Evolutionary conservation across 2,329 filamentous ascomycete genomes (phyloP), one percentile per base, ranked within the genome.

Genomic region (Fusarium haematococcum): DNA sequence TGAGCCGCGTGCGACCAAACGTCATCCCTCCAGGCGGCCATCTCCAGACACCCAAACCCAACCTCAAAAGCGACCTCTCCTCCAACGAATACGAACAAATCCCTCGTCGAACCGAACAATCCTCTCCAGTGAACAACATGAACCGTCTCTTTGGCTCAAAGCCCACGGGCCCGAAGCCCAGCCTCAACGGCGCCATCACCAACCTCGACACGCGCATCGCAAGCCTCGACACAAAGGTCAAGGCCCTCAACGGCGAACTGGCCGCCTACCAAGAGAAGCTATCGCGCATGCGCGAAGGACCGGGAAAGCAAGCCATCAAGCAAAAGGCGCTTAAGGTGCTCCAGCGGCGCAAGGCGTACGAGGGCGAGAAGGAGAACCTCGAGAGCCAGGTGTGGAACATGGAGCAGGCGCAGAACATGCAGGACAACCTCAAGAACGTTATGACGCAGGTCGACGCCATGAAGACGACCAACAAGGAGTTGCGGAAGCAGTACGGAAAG

Each of bases 401-500:
- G 95, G 95, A 98, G 86, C 95, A 98, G 85, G 95, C 96, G 4
- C 93, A 94, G 82, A 97, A 95, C 89, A 98, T 98, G 96, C 95
- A 97, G 86, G 96, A 98, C 85, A 98, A 98, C 81, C 90, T 99
- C 63, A 97, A 97, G 84, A 98, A 98, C 84, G 96, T 97, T 73
- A 98, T 98, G 95, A 97, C 95, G 20, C 98, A 97, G 32, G 95
- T 98, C 52, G 96, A 98, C 82, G 95, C 96, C 13, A 96, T 99
- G 91, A 97, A 98, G 89, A 95, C 93, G 2, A 98, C 96, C 27
- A 98, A 97, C 79, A 98, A 98, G 86, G 93, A 95, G 79, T 89
- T 99, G 74, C 92, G 92, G 81, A 94, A 94, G 83, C 96, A 98
- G 87, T 98, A 98, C 81, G 96, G 96, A 78, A 98, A 98, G 87